These are phyloP conservation scores for Lactarius sanguifluus DNA, from an alignment of 768 basidiomycete species.

Conservation along the genomic window DNA sequence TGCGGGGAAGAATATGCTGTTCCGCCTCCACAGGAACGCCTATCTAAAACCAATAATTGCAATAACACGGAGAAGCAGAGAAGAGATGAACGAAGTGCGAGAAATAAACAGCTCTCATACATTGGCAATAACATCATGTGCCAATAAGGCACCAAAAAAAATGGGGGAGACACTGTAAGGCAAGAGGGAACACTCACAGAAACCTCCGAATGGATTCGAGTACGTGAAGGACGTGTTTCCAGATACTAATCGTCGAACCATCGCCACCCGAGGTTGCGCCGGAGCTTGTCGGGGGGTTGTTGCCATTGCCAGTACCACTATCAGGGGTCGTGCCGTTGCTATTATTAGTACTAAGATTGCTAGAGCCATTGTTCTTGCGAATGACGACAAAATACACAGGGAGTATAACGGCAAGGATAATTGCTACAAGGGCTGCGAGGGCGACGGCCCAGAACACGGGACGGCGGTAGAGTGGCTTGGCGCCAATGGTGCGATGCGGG, in stretches of 20 bases:
- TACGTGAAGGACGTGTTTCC: slow-evolving; percentile 49
- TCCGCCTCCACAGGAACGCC: slow-evolving; percentile 9
- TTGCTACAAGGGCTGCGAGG: slow-evolving; percentile 15
- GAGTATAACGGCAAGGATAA: slow-evolving; percentile 14
- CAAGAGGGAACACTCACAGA: slow-evolving; percentile 34
- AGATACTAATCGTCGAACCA: slow-evolving; percentile 35
- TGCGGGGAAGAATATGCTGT: slow-evolving; percentile 4
- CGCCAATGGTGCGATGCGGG: background rate
- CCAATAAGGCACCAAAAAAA: slow-evolving; percentile 1
- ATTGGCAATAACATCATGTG: slow-evolving; percentile 3
- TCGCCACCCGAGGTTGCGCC: slow-evolving; percentile 24
- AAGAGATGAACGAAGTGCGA: background rate
- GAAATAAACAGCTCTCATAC: background rate
- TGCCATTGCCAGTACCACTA: background rate
- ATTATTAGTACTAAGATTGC: background rate
- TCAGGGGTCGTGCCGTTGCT: background rate
- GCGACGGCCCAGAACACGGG: slow-evolving; percentile 6
- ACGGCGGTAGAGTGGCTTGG: slow-evolving; percentile 13
- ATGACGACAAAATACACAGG: slow-evolving; percentile 18
- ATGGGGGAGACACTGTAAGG: too few species aligned
- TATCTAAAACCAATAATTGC: background rate
- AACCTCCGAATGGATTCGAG: slow-evolving; percentile 48
- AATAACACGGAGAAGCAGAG: background rate
- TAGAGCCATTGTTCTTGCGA: slow-evolving; percentile 2
- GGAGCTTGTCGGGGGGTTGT: background rate